Evolutionary conservation across 371 early-diverging fungal genomes (phyloP), one percentile per base, ranked within the genome.

Genomic region (Actinomortierella wolfii): DNA sequence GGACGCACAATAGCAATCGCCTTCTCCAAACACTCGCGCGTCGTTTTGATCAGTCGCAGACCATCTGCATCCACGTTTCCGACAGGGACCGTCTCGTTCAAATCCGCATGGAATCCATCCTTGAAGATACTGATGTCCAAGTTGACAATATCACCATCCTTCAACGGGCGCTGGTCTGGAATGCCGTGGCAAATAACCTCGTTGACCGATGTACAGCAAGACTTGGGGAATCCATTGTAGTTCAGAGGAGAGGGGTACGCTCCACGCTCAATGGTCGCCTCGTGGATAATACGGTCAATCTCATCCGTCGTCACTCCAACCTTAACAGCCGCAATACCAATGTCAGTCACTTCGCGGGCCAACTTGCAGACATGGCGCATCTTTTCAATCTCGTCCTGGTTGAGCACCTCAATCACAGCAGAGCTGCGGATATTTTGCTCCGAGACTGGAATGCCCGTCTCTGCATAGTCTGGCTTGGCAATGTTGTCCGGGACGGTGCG

Each of bases 231-330:
- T 20, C 89, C 83, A 74, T 91, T 84, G 81, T 97, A 97, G 83
- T 97, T 96, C 56, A 97, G 79, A 28, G 97, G 95, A 0, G 97
- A 97, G 29, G 98, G 98, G 76, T 98, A 98, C 7, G 88, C 87
- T 39, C 87, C 84, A 34, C 93, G 88, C 59, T 88, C 89, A 57
- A 98, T 86, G 26, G 89, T 89, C 25, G 92, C 95, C 59, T 90
- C 89, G 70, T 97, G 97, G 23, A 96, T 85, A 53, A 91, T 85
- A 25, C 87, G 74, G 78, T 98, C 84, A 62, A 98, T 91, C 67
- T 93, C 94, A 61, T 92, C 95, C 0, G 97, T 97, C 0, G 97
- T 97, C 6, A 91, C 86, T 3, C 98, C 98, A 21, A 88, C 84
- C 57, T 84, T 86, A 59, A 93, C 80, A 52, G 94, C 89, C 29